These are phyloP conservation scores for Eucalyptus camaldulensis DNA, from an alignment of 345 rosid species.

Conservation along the genomic window DNA sequence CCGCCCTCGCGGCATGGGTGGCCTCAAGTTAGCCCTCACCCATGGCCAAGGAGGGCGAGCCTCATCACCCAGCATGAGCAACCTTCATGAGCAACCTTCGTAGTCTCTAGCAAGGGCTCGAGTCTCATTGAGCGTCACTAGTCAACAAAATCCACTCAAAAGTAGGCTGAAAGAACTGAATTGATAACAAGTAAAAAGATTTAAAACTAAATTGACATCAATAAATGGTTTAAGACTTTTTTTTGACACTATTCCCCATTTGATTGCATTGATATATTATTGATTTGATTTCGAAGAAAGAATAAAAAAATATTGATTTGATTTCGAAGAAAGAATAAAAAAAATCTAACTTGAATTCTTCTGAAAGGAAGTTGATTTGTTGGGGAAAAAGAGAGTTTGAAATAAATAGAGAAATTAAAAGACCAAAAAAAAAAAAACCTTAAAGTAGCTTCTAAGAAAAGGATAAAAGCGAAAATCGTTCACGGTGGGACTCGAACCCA, in stretches of 20 bases:
- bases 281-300: not conserved
- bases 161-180: too few species aligned
- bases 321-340: not conserved
- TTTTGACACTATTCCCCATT: not conserved
- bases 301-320: too few species aligned
- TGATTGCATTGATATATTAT: not conserved
- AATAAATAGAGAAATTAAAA: not conserved
- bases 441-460: not conserved
- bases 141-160: too few species aligned
- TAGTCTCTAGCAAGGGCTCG: too few species aligned
- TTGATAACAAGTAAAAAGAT: too few species aligned
- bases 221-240: too few species aligned
- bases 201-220: too few species aligned
- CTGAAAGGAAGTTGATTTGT: not conserved
- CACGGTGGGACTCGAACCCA: conserved; percentile 19
- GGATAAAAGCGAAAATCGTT: not conserved
- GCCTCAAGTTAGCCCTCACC: too few species aligned
- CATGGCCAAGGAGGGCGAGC: accelerated
- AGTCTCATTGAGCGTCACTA: accelerated
- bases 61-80: too few species aligned
- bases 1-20: accelerated
- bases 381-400: not conserved
- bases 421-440: not conserved
- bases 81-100: too few species aligned
- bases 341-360: not conserved